Percentiles rank a stretch among this genome's conserved stretches.
Evolutionary conservation across 306 rosid species (phyloP).

Genomic region (Ormosia emarginata): DNA sequence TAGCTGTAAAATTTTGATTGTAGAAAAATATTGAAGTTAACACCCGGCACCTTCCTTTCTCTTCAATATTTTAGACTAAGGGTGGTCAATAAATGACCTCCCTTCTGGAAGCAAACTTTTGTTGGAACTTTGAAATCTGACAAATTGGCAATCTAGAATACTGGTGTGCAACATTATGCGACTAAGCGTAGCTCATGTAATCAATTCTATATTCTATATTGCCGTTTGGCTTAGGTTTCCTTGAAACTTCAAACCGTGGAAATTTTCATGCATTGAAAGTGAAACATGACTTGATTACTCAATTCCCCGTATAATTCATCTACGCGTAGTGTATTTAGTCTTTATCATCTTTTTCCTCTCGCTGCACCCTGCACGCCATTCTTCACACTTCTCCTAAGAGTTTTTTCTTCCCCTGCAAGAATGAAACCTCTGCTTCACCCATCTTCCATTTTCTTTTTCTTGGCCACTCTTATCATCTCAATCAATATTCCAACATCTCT

Average conservation of each 20-base stretch:
- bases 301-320: background rate
- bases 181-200: background rate
- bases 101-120: conserved; percentile 25
- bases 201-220: background rate
- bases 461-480: background rate
- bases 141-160: background rate
- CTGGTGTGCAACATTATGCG: background rate
- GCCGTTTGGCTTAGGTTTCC: background rate
- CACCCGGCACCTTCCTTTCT: background rate
- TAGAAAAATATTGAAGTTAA: too few species aligned
- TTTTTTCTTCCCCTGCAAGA: background rate
- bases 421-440: conserved; percentile 16
- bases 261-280: background rate
- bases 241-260: background rate
- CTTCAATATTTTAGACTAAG: background rate
- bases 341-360: background rate
- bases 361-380: too few species aligned
- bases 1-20: too few species aligned
- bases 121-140: background rate
- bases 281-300: background rate
- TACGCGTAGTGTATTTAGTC: background rate
- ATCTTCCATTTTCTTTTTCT: background rate
- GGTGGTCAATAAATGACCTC: background rate
- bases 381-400: background rate
- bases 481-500: background rate